Base-by-base conservation (phyloP, 2,329 filamentous ascomycete genomes). In the Aphanocladium album region DNA sequence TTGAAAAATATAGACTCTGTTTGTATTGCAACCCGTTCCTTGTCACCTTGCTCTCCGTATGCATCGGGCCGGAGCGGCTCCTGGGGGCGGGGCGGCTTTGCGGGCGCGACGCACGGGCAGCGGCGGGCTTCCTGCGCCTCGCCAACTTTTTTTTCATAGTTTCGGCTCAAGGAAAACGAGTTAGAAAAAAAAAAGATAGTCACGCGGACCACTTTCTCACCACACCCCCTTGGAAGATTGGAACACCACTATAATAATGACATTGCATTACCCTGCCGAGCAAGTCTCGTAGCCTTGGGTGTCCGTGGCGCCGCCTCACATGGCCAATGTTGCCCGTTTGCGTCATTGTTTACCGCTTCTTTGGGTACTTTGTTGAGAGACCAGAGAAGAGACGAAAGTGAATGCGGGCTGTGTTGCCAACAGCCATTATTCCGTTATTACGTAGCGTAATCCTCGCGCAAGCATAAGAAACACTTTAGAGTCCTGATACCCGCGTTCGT, bases 161-260 rank as follows among this genome's bases (percentile, higher is more conserved):
- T 35, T 57, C 55, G 45, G 55, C 45, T 57, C 55, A 57, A 50
- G n/a, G n/a, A n/a, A n/a, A n/a, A n/a, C n/a, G n/a, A n/a, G n/a
- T n/a, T n/a, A 39, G 3, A 23, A 33, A 19, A 9, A 25, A 17
- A 11, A 35, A 56, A 23, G 25, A 12, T 16, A n/a, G 55, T 57
- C 55, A 57, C 47, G 45, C 46, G 55, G 55, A 21, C 55, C 23
- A 8, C 45, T 55, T 45, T 25, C 45, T 21, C 21, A 16, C 6
- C 19, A 16, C 21, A 46, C 46, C 21, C 25, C 52, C 5, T 33
- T 11, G n/a, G 16, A 17, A 23, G n/a, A n/a, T n/a, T n/a, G n/a
- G n/a, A 45, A 17, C 39, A 17, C 25, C 33, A 35, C 33, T n/a
- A n/a, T n/a, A n/a, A n/a, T 27, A n/a, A 23, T 54, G 23, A 39